These are phyloP conservation scores for Yarrowia keelungensis DNA, from an alignment of 805 yeast species.

Conservation along the genomic window DNA sequence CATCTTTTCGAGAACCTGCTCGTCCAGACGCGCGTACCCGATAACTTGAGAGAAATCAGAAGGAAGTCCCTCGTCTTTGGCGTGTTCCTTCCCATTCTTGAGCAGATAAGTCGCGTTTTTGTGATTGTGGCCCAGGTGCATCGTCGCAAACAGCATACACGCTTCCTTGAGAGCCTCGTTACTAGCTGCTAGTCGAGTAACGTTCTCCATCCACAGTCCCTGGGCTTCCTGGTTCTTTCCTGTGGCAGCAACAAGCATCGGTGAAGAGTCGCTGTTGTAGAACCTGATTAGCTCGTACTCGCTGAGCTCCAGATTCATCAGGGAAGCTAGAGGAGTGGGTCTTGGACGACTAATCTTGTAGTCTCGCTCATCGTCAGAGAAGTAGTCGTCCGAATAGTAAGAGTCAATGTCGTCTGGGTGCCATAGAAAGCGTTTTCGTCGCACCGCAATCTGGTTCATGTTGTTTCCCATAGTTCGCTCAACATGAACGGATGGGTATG, in stretches of 20 bases:
- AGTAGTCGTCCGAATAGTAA: slow-evolving; percentile 22
- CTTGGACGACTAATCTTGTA: not conserved
- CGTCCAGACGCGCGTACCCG: slow-evolving; percentile 10
- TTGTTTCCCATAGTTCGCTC: not conserved
- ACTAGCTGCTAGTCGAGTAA: not conserved
- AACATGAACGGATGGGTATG: no score
- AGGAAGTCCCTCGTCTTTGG: not conserved
- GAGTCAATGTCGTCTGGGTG: slow-evolving; percentile 23
- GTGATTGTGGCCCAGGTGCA: slow-evolving; percentile 22
- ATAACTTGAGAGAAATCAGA: slow-evolving; percentile 6
- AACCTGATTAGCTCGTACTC: slow-evolving; percentile 19
- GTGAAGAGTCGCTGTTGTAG: slow-evolving; percentile 11
- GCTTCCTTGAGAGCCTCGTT: slow-evolving; percentile 21
- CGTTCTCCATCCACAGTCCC: slow-evolving; percentile 7
- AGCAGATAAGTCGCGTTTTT: not conserved
- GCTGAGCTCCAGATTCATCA: slow-evolving; percentile 13
- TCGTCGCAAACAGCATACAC: slow-evolving; percentile 8
- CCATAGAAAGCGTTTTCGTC: slow-evolving; percentile 16
- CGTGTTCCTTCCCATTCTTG: not conserved
- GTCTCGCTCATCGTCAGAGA: not conserved
- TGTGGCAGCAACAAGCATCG: slow-evolving; percentile 15
- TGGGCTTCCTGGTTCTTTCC: not conserved
- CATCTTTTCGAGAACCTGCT: slow-evolving; percentile 3
- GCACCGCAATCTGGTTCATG: not conserved
- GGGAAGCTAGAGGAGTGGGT: not conserved